Conservation (phyloP, 169 alveolate genomes). For the Ichthyophthirius multifiliis region DNA sequence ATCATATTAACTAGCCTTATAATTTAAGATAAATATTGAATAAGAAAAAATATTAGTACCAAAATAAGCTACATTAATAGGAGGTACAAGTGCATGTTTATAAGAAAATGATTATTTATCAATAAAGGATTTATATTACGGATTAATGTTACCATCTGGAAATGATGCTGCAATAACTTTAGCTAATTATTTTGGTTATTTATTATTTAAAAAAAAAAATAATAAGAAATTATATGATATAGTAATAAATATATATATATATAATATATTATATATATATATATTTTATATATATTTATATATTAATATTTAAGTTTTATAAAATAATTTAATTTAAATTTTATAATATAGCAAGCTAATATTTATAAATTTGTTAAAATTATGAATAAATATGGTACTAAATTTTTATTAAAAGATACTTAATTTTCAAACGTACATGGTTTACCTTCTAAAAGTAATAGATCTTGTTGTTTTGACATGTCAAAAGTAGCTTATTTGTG, state of each 20-base stretch:
- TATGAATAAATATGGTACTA: slow-evolving; percentile 59
- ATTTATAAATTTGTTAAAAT: slow-evolving; percentile 42
- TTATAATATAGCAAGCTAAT: neutral
- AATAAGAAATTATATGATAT: no score
- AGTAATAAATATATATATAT: neutral
- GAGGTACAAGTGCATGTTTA: slow-evolving; percentile 55
- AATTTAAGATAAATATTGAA: slow-evolving; percentile 19
- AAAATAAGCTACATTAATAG: neutral
- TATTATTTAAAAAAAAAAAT: neutral
- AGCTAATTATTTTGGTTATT: slow-evolving; percentile 39
- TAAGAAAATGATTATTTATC: slow-evolving; percentile 47
- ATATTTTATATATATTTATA: neutral
- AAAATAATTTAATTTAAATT: neutral
- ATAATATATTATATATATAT: neutral
- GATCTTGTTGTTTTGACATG: slow-evolving; percentile 52
- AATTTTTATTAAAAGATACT: slow-evolving; percentile 42
- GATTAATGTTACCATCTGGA: slow-evolving; percentile 71
- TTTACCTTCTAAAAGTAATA: slow-evolving; percentile 49
- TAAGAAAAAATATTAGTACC: neutral
- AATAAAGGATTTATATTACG: slow-evolving; percentile 54
- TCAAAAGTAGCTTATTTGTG: slow-evolving; percentile 18
- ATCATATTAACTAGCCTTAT: slow-evolving; percentile 13
- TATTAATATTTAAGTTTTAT: neutral
- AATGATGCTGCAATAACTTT: slow-evolving; percentile 60
- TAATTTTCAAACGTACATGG: slow-evolving; percentile 71